Percentiles rank a stretch among this genome's conserved stretches.
Conservation (phyloP, 2,329 filamentous ascomycete species). For the Alternaria burnsii region DNA sequence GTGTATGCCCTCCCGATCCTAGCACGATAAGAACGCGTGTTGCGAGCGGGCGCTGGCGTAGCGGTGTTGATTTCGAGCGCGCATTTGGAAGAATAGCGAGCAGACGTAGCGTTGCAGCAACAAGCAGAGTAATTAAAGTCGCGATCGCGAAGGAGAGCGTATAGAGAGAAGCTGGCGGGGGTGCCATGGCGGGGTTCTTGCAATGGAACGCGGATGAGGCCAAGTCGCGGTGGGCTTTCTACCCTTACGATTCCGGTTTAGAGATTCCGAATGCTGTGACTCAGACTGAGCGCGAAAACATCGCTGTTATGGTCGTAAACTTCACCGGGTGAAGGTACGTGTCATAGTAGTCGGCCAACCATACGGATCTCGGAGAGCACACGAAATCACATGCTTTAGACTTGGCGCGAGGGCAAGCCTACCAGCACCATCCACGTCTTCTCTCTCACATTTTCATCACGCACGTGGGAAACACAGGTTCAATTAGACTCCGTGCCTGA, state of each 20-base stretch:
- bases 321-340: slow-evolving; percentile 9
- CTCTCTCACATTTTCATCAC: background rate
- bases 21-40: slow-evolving; percentile 80
- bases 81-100: slow-evolving; percentile 50
- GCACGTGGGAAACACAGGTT: background rate
- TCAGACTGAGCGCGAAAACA: background rate
- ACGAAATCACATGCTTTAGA: slow-evolving; percentile 9
- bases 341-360: slow-evolving; percentile 15
- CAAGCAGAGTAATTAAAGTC: slow-evolving; percentile 44
- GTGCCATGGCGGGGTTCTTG: slow-evolving; percentile 27
- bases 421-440: background rate
- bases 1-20: slow-evolving; percentile 92
- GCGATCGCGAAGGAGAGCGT: slow-evolving; percentile 44
- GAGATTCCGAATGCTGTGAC: too few relatives aligned
- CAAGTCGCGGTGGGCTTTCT: background rate
- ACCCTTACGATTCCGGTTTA: background rate
- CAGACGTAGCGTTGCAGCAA: slow-evolving; percentile 50
- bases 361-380: slow-evolving; percentile 5
- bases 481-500: background rate
- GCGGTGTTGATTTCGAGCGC: slow-evolving; percentile 31
- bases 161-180: slow-evolving; percentile 30
- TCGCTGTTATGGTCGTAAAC: background rate
- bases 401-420: background rate
- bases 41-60: slow-evolving; percentile 43
- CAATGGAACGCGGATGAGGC: background rate